Percentiles rank a stretch among this genome's conserved stretches.
These are phyloP conservation scores for Populus ilicifolia DNA, from an alignment of 345 rosid genomes.

Conservation along the genomic window DNA sequence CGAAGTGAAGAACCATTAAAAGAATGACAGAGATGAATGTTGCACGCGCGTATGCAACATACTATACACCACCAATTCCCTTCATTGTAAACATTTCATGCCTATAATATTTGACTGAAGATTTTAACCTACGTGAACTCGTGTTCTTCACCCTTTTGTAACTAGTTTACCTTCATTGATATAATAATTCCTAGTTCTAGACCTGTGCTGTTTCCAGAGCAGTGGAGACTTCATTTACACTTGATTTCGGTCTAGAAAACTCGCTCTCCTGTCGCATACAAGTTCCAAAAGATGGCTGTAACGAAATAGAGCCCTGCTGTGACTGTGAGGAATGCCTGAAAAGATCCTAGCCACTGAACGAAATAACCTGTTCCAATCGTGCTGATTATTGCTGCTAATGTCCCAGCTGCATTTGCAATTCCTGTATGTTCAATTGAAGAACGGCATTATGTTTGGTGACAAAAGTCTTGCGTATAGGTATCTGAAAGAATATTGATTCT, in stretches of 20 bases:
- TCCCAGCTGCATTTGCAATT: conserved; percentile 80
- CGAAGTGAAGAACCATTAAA: background rate
- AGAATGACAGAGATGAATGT: background rate
- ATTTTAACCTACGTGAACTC: background rate
- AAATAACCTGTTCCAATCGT: conserved; percentile 93
- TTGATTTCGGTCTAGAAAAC: conserved; percentile 43
- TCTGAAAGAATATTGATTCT: background rate
- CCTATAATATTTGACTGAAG: background rate
- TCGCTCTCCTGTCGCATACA: conserved; percentile 75
- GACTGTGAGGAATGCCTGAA: conserved; percentile 71
- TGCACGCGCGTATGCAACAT: background rate
- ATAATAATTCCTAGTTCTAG: background rate
- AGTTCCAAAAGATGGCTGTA: conserved; percentile 64
- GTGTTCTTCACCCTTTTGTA: background rate
- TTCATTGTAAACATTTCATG: background rate
- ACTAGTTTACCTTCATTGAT: background rate
- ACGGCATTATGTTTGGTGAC: background rate
- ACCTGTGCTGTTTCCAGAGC: background rate
- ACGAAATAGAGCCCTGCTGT: conserved; percentile 80
- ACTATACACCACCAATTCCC: background rate
- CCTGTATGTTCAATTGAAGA: conserved; percentile 34
- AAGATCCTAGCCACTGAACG: conserved; percentile 85
- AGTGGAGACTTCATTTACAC: background rate
- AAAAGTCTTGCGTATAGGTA: background rate
- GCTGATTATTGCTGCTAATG: conserved; percentile 88